phyloP scores from a whole-genome alignment of 352 stramenopile species.

The Globisporangium nunn region DNA sequence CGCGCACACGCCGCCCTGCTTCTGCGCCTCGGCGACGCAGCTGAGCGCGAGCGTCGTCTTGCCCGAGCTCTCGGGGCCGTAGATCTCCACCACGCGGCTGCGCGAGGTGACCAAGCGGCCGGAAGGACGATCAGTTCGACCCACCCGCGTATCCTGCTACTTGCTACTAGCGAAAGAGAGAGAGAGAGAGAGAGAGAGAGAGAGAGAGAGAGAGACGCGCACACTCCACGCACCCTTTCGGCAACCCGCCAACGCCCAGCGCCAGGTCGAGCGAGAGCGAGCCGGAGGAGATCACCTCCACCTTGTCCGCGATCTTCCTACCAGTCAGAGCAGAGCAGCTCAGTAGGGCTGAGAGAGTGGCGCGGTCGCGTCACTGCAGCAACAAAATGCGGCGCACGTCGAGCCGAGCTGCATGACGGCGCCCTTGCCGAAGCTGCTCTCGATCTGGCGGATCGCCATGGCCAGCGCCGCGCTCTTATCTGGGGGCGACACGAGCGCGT shows the following conservation, averaged over 20 bases:
- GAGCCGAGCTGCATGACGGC: slow-evolving; percentile 95
- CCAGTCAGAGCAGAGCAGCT: no score
- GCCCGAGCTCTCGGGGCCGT: slow-evolving; percentile 95
- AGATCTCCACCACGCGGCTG: slow-evolving; percentile 97
- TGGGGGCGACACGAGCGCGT: slow-evolving; percentile 6
- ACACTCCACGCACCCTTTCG: slow-evolving; percentile 65
- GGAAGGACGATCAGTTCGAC: no score
- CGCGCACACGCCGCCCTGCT: slow-evolving; percentile 90
- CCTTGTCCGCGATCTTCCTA: slow-evolving; percentile 78
- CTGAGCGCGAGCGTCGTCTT: slow-evolving; percentile 98
- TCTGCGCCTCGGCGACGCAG: slow-evolving; percentile 94
- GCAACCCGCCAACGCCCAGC: slow-evolving; percentile 90
- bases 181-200: neutral
- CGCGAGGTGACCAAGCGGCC: neutral
- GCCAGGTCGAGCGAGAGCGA: slow-evolving; percentile 91
- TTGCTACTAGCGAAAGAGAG: no score
- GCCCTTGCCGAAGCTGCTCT: slow-evolving; percentile 95
- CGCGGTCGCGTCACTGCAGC: neutral
- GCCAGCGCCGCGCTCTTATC: slow-evolving; percentile 86
- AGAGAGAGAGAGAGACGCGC: neutral
- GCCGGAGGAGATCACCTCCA: slow-evolving; percentile 93
- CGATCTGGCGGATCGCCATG: slow-evolving; percentile 93
- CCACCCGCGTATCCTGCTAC: no score
- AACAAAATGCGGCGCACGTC: slow-evolving; percentile 27
- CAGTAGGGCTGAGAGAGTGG: neutral